Evolutionary conservation across 345 rosid species (phyloP), one percentile per base, ranked within the genome.

Genomic region (Corchorus capsularis): DNA sequence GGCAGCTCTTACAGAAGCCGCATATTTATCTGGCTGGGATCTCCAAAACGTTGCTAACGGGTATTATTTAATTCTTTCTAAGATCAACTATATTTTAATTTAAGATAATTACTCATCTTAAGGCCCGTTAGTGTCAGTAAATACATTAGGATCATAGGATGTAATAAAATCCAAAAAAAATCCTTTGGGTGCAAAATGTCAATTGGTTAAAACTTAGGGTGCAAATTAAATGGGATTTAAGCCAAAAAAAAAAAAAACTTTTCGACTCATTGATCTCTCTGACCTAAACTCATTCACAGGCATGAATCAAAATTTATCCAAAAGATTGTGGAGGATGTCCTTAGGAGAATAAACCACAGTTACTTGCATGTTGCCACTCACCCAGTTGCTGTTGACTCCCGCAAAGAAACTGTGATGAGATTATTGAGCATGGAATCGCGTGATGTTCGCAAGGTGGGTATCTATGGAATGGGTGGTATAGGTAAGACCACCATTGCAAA

Each of bases 251-350:
- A 27, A 27, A 27, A 27, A 27, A 27, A 27, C 27, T 27, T 27
- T 27, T 27, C 27, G 27, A 27, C 1, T 27, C 27, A 27, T 27
- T 27, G 1, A 27, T 27, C 27, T 27, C 27, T 27, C 27, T 27
- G 27, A 27, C 27, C 27, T 27, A 27, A 27, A 27, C 27, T 27
- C 27, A 27, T 19, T 67, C 54, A 12, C 64, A 54, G 17, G 9
- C 59, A n/a, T 6, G 59, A 66, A 52, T 83, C 81, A 17, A 77
- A 77, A 72, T 54, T 64, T 45, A 35, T 64, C 46, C 12, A 41
- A 64, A 19, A 39, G 47, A 64, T 64, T 64, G 50, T 64, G 5
- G 13, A 56, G 20, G 61, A 56, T 19, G 32, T 56, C 34, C 34
- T 56, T 12, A 56, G 7, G 7, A 56, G n/a, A 56, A 2, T 56